These are phyloP conservation scores for Neonectria faginata DNA, from an alignment of 2,329 filamentous ascomycete genomes.

Conservation along the genomic window DNA sequence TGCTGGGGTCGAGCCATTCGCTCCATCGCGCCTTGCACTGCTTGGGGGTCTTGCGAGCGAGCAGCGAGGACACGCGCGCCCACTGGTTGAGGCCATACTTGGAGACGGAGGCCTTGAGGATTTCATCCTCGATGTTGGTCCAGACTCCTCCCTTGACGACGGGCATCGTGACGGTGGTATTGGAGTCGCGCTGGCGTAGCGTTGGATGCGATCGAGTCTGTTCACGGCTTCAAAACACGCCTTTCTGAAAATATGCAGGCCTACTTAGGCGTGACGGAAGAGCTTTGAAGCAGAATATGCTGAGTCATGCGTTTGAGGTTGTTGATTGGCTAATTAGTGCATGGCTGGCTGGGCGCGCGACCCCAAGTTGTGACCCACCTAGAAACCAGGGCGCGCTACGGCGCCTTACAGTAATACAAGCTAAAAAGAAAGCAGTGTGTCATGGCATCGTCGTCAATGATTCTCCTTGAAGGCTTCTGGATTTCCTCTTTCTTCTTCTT, in stretches of 20 bases:
- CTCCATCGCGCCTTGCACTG: slow-evolving; percentile 99
- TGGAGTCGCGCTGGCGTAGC: slow-evolving; percentile 32
- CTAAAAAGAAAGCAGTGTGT: neutral
- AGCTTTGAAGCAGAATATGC: slow-evolving; percentile 32
- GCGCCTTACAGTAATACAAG: neutral
- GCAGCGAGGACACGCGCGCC: slow-evolving; percentile 96
- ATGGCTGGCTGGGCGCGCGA: neutral
- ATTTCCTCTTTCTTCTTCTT: neutral
- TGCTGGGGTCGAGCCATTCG: slow-evolving; percentile 97
- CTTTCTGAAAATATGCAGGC: slow-evolving; percentile 47
- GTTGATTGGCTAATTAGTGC: slow-evolving; percentile 31
- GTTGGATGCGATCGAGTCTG: slow-evolving; percentile 37
- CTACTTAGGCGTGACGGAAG: slow-evolving; percentile 25
- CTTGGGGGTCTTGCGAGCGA: slow-evolving; percentile 97
- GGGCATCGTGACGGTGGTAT: slow-evolving; percentile 64
- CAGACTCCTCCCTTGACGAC: slow-evolving; percentile 81
- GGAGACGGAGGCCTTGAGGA: slow-evolving; percentile 93
- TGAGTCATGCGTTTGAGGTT: slow-evolving; percentile 34
- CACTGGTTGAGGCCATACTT: slow-evolving; percentile 98
- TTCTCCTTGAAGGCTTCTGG: neutral
- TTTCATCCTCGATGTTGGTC: slow-evolving; percentile 90
- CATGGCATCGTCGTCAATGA: neutral
- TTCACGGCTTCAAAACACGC: slow-evolving; percentile 40
- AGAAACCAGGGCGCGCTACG: neutral
- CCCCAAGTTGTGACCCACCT: neutral